Conservation (phyloP, 2,329 filamentous ascomycete genomes). For the Fusarium irregulare region DNA sequence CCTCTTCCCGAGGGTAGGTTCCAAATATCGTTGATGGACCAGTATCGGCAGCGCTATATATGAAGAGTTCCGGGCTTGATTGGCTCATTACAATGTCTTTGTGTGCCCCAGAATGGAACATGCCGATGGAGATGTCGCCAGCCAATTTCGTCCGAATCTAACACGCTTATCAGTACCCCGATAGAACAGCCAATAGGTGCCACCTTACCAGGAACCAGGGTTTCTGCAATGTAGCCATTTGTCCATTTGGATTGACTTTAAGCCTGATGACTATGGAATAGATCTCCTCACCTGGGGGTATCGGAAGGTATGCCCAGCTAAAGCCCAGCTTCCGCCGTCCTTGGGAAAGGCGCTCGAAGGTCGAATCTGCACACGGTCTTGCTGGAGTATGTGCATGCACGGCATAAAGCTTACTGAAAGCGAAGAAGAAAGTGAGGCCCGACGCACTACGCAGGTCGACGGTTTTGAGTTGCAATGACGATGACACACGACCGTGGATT, state of each 20-base stretch:
- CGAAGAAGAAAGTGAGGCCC: slow-evolving; percentile 26
- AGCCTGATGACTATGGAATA: not conserved
- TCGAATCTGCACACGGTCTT: not conserved
- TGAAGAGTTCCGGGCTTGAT: slow-evolving; percentile 12
- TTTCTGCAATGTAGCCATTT: slow-evolving; percentile 4
- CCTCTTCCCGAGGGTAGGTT: slow-evolving; percentile 4
- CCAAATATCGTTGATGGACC: slow-evolving; percentile 25
- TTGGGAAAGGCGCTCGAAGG: not conserved
- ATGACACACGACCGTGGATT: slow-evolving; percentile 12
- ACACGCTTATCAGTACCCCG: not conserved
- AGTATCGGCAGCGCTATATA: slow-evolving; percentile 8
- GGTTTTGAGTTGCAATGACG: slow-evolving; percentile 12
- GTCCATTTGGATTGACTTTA: not conserved
- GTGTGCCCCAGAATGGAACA: not conserved
- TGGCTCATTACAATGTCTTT: slow-evolving; percentile 12
- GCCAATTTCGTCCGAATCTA: slow-evolving; percentile 21
- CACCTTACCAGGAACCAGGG: slow-evolving; percentile 10
- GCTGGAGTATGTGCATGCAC: slow-evolving; percentile 8
- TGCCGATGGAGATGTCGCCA: slow-evolving; percentile 9
- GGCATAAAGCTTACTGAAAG: slow-evolving; percentile 20
- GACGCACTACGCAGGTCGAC: slow-evolving; percentile 9
- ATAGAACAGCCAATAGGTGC: accelerated
- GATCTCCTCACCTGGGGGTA: slow-evolving; percentile 15
- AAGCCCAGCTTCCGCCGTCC: not conserved
- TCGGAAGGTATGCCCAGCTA: slow-evolving; percentile 4